Conservation (phyloP, 1,284 basidiomycete genomes). For the Fomitopsis schrenkii region DNA sequence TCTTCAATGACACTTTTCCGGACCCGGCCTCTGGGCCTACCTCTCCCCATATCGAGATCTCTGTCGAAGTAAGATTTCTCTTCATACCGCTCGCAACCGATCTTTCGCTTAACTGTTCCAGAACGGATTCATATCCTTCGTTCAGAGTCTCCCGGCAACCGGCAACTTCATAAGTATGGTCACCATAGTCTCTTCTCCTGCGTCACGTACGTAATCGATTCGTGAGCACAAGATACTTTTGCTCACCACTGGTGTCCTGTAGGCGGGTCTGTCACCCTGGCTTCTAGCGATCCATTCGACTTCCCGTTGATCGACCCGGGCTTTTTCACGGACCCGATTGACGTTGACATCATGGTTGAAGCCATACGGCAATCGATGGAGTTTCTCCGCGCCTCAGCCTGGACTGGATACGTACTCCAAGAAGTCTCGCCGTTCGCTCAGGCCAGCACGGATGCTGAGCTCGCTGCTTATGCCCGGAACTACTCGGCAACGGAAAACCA, state of each 20-base stretch:
- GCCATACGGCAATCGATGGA: slow-evolving; percentile 9
- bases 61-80: slow-evolving; percentile 7
- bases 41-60: slow-evolving; percentile 15
- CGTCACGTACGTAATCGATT: slow-evolving; percentile 6
- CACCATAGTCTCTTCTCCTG: slow-evolving; percentile 7
- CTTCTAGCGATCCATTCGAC: slow-evolving; percentile 18
- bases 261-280: slow-evolving; percentile 23
- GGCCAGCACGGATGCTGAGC: slow-evolving; percentile 13
- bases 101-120: background rate
- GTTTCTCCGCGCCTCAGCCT: slow-evolving; percentile 15
- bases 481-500: slow-evolving; percentile 17
- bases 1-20: background rate
- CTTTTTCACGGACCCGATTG: slow-evolving; percentile 15
- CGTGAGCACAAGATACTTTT: background rate
- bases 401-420: slow-evolving; percentile 13
- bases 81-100: background rate
- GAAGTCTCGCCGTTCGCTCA: slow-evolving; percentile 8
- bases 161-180: slow-evolving; percentile 8
- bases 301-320: slow-evolving; percentile 19
- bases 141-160: slow-evolving; percentile 2
- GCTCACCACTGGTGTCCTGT: background rate
- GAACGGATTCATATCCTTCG: slow-evolving; percentile 9
- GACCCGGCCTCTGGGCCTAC: slow-evolving; percentile 16
- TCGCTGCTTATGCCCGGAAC: slow-evolving; percentile 14
- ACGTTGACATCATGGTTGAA: slow-evolving; percentile 11